These are phyloP conservation scores for Aureobasidium subglaciale DNA, from an alignment of 2,329 filamentous ascomycete species.

Conservation along the genomic window DNA sequence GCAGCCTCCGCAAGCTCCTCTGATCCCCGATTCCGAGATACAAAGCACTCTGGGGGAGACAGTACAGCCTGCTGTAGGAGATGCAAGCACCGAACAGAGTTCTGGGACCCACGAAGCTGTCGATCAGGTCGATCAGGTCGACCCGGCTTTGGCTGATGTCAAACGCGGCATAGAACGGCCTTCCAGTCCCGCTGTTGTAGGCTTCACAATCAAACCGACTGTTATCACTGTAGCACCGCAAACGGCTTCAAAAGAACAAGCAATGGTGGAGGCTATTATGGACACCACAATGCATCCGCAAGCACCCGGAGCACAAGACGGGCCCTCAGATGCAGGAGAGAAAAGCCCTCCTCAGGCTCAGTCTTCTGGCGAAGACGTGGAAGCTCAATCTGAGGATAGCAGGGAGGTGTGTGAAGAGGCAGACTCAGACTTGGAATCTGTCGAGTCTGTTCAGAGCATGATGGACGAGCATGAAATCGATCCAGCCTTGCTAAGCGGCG, in stretches of 20 bases:
- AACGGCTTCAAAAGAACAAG: not conserved
- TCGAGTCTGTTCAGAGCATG: no score
- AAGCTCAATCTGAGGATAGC: not conserved
- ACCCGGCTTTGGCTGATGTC: no score
- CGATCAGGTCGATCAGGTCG: no score
- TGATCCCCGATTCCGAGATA: no score
- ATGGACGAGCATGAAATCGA: not conserved
- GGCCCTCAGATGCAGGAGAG: not conserved
- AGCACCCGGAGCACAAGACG: not conserved
- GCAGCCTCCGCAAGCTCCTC: not conserved
- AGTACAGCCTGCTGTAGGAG: no score
- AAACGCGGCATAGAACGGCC: no score
- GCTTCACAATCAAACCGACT: not conserved
- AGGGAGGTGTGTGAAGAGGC: not conserved
- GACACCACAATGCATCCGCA: not conserved
- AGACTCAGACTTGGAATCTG: not conserved
- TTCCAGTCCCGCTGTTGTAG: not conserved
- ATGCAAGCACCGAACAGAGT: no score
- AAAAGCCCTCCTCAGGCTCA: not conserved
- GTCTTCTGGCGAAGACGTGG: not conserved
- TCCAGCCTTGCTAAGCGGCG: not conserved
- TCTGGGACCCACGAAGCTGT: no score
- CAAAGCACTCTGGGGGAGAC: no score
- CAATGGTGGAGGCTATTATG: not conserved
- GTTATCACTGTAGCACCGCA: not conserved